These are phyloP conservation scores for Xylariaceae sp. DNA, from an alignment of 2,329 filamentous ascomycete genomes.

Conservation along the genomic window DNA sequence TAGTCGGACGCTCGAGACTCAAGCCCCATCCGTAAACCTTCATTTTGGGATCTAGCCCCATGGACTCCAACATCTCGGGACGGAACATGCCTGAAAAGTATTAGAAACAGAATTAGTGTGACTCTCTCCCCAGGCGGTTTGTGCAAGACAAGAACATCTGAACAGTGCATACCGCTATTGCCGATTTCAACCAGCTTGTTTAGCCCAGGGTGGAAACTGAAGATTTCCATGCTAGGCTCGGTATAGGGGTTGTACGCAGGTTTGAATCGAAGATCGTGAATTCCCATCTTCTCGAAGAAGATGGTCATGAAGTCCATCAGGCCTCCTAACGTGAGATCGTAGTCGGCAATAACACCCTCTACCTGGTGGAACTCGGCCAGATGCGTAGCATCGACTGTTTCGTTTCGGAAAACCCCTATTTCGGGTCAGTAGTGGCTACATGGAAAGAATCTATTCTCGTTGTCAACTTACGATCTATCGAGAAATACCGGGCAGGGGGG, in stretches of 20 bases:
- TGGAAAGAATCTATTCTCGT: no score
- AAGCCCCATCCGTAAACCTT: slow-evolving; percentile 92
- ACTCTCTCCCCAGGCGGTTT: no score
- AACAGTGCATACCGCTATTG: slow-evolving; percentile 58
- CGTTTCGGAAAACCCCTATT: slow-evolving; percentile 97
- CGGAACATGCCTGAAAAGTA: slow-evolving; percentile 71
- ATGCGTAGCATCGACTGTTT: slow-evolving; percentile 77
- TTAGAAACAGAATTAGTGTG: no score
- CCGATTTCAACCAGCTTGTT: slow-evolving; percentile 95
- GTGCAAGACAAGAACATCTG: no score
- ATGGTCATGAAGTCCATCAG: slow-evolving; percentile 86
- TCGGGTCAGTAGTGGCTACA: no score
- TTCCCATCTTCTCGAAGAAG: slow-evolving; percentile 96
- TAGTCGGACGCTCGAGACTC: slow-evolving; percentile 87
- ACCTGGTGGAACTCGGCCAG: slow-evolving; percentile 98
- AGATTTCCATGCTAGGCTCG: slow-evolving; percentile 97
- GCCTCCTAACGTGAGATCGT: slow-evolving; percentile 83
- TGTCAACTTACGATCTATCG: slow-evolving; percentile 92
- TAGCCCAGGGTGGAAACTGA: slow-evolving; percentile 54
- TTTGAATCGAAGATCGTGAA: slow-evolving; percentile 75
- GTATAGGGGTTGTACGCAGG: slow-evolving; percentile 89
- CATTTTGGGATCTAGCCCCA: slow-evolving; percentile 89
- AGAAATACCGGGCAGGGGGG: slow-evolving; percentile 85
- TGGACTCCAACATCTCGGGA: slow-evolving; percentile 91
- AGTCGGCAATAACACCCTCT: slow-evolving; percentile 97